Evolutionary conservation across 306 rosid genomes (phyloP), one percentile per base, ranked within the genome.

Genomic region (Pyrus bretschneideri): DNA sequence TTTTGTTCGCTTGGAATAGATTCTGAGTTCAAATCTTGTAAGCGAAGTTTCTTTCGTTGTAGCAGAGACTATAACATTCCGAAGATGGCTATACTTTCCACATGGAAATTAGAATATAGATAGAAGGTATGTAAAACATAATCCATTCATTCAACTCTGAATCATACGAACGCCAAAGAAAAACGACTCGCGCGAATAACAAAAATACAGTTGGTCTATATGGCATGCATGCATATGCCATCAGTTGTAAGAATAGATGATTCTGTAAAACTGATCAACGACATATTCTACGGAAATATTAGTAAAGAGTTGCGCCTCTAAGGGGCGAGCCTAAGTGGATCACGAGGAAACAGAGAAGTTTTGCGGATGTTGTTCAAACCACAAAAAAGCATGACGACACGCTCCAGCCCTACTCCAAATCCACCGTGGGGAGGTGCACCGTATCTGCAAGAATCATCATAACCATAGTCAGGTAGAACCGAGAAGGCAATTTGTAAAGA

Each of bases 391-490:
- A 93, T 93, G 62, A 91, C 97, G 1, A 92, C 99, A 1, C 99
- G 96, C 84, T 96, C 99, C 85, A 92, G 83, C 33, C 99, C 99
- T 30, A 86, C 98, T 29, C 99, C 99, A 64, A 96, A 92, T 21
- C 99, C 99, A 52, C 98, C 99, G 12, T 96, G 99, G 2, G 89
- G 92, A 25, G 97, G 93, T 70, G 89, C 94, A 38, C 99, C 99
- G 62, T 92, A 96, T 82, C 99, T 96, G 92, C 4, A 73, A 76
- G 44, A 62, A 51, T 44, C 80, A 79, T 80, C 49, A 67, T 9
- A 35, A 55, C 14, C 19, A 13, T 18, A 4, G 21, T 13, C 44
- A 8, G 22, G n/a, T 29, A 30, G 22, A 30, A 27, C 15, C n/a
- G 7, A 44, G 31, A 71, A 8, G 69, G n/a, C 44, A 62, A 46